Percentiles rank a stretch among this genome's conserved stretches.
phyloP scores from a whole-genome alignment of 164 flowering plant genomes.

The Stephania japonica region DNA sequence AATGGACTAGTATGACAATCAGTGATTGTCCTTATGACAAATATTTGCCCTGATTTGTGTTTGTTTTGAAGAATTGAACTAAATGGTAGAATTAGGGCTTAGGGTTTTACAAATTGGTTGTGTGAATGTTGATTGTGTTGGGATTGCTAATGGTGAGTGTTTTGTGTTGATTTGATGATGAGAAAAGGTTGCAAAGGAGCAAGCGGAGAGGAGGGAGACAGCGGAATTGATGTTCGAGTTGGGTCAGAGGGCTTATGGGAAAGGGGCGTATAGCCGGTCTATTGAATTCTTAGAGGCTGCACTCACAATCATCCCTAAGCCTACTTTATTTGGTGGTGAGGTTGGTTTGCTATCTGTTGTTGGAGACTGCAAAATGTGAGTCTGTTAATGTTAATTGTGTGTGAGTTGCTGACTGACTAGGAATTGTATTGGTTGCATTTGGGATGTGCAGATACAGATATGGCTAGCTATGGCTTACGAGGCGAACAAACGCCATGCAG shows the following conservation, averaged over 20 bases:
- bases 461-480: slow-evolving; percentile 99
- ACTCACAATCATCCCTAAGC: slow-evolving; percentile 81
- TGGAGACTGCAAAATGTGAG: not conserved
- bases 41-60: not conserved
- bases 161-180: slow-evolving; percentile 9
- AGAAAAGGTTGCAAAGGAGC: slow-evolving; percentile 84
- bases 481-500: slow-evolving; percentile 82
- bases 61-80: not conserved
- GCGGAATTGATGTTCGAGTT: slow-evolving; percentile 87
- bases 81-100: not conserved
- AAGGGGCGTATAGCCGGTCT: slow-evolving; percentile 77
- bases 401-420: slow-evolving; percentile 1
- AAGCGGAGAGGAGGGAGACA: slow-evolving; percentile 75
- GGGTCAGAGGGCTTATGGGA: slow-evolving; percentile 94
- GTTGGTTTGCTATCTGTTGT: slow-evolving; percentile 30
- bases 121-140: no score
- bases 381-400: not conserved
- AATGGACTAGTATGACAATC: no score
- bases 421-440: not conserved
- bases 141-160: not conserved
- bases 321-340: slow-evolving; percentile 94
- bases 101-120: not conserved
- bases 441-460: slow-evolving; percentile 69
- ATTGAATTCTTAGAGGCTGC: slow-evolving; percentile 89
- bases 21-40: no score